phyloP scores from a whole-genome alignment of 2,329 filamentous ascomycete genomes.

The Sordariomycetes sp. region DNA sequence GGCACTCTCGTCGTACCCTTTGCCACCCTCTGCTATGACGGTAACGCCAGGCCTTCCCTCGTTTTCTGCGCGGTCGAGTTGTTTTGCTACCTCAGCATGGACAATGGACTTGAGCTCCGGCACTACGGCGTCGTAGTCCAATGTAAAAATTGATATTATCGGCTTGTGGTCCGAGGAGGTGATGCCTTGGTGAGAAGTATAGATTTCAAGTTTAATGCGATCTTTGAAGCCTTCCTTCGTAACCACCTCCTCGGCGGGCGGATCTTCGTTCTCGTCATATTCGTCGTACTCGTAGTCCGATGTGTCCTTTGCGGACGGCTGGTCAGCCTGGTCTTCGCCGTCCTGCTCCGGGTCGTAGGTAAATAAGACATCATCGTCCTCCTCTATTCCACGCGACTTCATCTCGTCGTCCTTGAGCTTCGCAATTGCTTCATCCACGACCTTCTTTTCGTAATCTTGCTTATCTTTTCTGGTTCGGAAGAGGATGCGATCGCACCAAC shows the following conservation, averaged over 20 bases:
- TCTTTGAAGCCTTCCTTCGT: constrained; percentile 51
- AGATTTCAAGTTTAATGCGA: constrained; percentile 51
- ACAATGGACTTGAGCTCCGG: constrained; percentile 76
- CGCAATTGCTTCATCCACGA: constrained; percentile 55
- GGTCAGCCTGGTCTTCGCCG: too few relatives aligned
- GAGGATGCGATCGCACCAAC: constrained; percentile 94
- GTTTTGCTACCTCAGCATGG: constrained; percentile 77
- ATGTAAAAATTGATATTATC: constrained; percentile 68
- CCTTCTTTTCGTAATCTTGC: constrained; percentile 52
- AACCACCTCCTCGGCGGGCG: constrained; percentile 35
- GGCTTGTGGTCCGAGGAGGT: constrained; percentile 96
- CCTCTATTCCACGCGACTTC: constrained; percentile 65
- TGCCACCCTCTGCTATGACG: constrained; percentile 60
- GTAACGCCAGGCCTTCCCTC: constrained; percentile 77
- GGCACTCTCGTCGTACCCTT: constrained; percentile 36
- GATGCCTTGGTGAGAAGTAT: constrained; percentile 81
- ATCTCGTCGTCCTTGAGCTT: constrained; percentile 75
- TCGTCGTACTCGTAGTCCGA: constrained; percentile 49
- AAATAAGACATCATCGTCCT: constrained; percentile 76
- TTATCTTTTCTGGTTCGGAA: constrained; percentile 70
- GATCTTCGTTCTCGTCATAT: constrained; percentile 38
- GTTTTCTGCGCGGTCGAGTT: constrained; percentile 86
- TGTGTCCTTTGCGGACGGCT: constrained; percentile 18
- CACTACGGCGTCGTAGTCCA: constrained; percentile 81
- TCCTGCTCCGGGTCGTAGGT: constrained; percentile 75